phyloP scores from a whole-genome alignment of 345 rosid genomes.

The Lagerstroemia speciosa region DNA sequence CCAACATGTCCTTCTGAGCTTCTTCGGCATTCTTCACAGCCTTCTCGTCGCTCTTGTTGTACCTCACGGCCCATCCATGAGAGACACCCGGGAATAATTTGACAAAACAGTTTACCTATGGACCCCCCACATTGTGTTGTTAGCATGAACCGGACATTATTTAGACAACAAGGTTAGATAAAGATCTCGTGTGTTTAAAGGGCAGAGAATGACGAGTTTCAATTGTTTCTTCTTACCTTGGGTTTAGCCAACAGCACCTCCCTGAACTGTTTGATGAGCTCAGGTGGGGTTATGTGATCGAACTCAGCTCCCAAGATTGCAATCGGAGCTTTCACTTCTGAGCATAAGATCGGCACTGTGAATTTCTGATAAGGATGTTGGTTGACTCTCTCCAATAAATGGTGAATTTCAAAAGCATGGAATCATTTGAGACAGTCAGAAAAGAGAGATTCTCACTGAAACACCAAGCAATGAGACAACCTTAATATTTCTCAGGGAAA shows the following conservation, averaged over 20 bases:
- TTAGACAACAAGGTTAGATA: background rate
- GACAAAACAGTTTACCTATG: slow-evolving; percentile 17
- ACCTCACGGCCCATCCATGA: slow-evolving; percentile 27
- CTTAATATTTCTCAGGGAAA: background rate
- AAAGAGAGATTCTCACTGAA: background rate
- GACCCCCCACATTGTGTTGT: background rate
- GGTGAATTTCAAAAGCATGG: background rate
- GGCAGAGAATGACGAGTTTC: background rate
- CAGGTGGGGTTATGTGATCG: slow-evolving; percentile 27
- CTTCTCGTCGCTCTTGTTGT: slow-evolving; percentile 15
- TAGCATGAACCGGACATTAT: background rate
- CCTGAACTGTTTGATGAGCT: slow-evolving; percentile 31
- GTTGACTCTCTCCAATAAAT: background rate
- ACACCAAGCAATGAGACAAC: background rate
- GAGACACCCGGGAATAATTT: slow-evolving; percentile 24
- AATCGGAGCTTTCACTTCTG: slow-evolving; percentile 31
- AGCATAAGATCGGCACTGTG: background rate
- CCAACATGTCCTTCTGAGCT: slow-evolving; percentile 21
- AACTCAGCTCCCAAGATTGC: slow-evolving; percentile 36
- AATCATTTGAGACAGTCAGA: background rate
- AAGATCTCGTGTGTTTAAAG: background rate
- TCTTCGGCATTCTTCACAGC: slow-evolving; percentile 22
- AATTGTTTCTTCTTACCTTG: slow-evolving; percentile 15
- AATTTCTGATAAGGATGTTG: background rate
- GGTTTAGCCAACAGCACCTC: slow-evolving; percentile 21